Evolutionary conservation across 1,139 yeast genomes (phyloP).

Genomic region (Hyphopichia wangnamkhiaoensis): DNA sequence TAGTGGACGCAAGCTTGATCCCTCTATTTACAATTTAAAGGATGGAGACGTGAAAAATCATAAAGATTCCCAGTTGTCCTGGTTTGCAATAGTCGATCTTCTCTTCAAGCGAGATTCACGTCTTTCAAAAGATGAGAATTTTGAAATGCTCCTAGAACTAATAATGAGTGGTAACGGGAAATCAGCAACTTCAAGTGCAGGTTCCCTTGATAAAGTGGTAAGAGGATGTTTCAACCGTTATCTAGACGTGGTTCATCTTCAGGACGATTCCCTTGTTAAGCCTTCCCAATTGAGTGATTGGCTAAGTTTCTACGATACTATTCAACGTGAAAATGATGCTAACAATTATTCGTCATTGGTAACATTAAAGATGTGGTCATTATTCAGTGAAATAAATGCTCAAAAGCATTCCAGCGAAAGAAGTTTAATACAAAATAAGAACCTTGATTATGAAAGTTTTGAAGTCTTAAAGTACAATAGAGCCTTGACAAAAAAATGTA

Average conservation of each 20-base stretch:
- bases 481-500: slow-evolving; percentile 24
- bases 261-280: slow-evolving; percentile 64
- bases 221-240: slow-evolving; percentile 74
- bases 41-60: slow-evolving; percentile 16
- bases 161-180: slow-evolving; percentile 40
- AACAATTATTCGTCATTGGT: slow-evolving; percentile 53
- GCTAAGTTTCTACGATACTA: slow-evolving; percentile 66
- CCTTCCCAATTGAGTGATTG: slow-evolving; percentile 74
- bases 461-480: slow-evolving; percentile 35
- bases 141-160: slow-evolving; percentile 36
- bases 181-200: slow-evolving; percentile 46
- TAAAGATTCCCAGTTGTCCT: slow-evolving; percentile 58
- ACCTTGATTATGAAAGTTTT: slow-evolving; percentile 44
- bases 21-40: slow-evolving; percentile 4
- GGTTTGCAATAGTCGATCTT: slow-evolving; percentile 60
- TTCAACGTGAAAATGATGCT: slow-evolving; percentile 37
- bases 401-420: slow-evolving; percentile 25
- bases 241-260: slow-evolving; percentile 49
- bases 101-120: slow-evolving; percentile 55
- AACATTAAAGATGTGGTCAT: slow-evolving; percentile 62
- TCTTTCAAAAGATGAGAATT: slow-evolving; percentile 48
- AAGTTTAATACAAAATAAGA: slow-evolving; percentile 36
- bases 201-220: slow-evolving; percentile 61
- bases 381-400: slow-evolving; percentile 63
- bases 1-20: slow-evolving; percentile 31